Percentiles rank a stretch among this genome's conserved stretches.
Conservation (phyloP, 306 rosid genomes). For the Geum urbanum region DNA sequence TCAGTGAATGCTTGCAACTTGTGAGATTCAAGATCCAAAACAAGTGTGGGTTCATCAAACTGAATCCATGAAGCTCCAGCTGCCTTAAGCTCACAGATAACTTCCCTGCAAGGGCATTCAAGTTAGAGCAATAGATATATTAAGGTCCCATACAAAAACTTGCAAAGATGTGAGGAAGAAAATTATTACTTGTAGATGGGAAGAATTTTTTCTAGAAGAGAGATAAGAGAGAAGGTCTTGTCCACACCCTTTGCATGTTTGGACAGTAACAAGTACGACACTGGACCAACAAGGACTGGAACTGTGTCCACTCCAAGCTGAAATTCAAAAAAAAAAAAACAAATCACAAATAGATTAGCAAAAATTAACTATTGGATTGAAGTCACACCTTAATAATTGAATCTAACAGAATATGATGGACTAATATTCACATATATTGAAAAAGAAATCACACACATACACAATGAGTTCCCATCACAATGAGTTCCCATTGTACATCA, state of each 20-base stretch:
- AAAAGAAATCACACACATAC: background rate
- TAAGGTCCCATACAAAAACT: background rate
- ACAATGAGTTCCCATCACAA: background rate
- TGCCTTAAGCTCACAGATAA: constrained; percentile 78
- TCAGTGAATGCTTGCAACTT: constrained; percentile 67
- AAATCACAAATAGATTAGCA: background rate
- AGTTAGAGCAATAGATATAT: constrained; percentile 19
- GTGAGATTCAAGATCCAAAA: constrained; percentile 75
- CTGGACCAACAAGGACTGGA: constrained; percentile 85
- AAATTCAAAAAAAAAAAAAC: constrained; percentile 16
- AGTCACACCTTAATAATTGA: background rate
- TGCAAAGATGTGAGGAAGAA: background rate
- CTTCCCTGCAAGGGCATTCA: constrained; percentile 52
- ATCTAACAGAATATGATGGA: too few relatives aligned
- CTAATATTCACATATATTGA: background rate
- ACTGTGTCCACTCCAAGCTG: constrained; percentile 85
- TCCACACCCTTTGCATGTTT: constrained; percentile 88
- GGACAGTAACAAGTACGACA: constrained; percentile 82
- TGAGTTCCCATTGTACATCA: background rate
- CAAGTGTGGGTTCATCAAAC: constrained; percentile 87
- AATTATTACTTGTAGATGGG: constrained; percentile 72
- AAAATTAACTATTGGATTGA: constrained; percentile 5
- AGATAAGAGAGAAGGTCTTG: constrained; percentile 69
- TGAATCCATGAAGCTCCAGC: constrained; percentile 91
- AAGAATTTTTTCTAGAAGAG: constrained; percentile 67